A percentile compares a stretch with the other conserved stretches of the same genome.
phyloP scores from a whole-genome alignment of 768 basidiomycete species.

The Pholiota molesta region DNA sequence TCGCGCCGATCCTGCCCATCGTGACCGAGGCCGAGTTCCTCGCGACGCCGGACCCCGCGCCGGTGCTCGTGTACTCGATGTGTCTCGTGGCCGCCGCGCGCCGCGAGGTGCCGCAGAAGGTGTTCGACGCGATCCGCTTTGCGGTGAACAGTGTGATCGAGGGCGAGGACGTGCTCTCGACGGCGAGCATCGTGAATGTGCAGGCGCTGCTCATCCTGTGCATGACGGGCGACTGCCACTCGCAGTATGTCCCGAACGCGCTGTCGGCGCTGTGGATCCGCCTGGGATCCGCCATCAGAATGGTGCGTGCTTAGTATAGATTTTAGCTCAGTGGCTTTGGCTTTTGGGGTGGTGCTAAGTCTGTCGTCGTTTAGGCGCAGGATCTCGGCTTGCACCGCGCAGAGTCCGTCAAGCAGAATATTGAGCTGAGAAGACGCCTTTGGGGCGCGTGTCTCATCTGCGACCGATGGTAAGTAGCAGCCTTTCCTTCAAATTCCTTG shows the following conservation, averaged over 20 bases:
- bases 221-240: conserved; percentile 91
- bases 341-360: background rate
- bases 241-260: conserved; percentile 84
- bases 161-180: conserved; percentile 88
- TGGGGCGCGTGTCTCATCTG: conserved; percentile 96
- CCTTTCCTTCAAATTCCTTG: too few species aligned
- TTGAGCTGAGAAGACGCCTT: conserved; percentile 86
- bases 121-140: conserved; percentile 90
- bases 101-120: conserved; percentile 77
- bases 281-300: conserved; percentile 86
- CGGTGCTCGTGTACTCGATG: conserved; percentile 89
- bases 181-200: conserved; percentile 82
- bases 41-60: conserved; percentile 68
- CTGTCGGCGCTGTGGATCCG: conserved; percentile 87
- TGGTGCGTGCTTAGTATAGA: conserved; percentile 56
- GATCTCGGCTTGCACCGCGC: conserved; percentile 95
- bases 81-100: conserved; percentile 90
- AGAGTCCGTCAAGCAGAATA: conserved; percentile 79
- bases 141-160: conserved; percentile 88
- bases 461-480: conserved; percentile 89
- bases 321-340: background rate
- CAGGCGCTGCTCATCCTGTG: conserved; percentile 85
- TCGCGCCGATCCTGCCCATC: conserved; percentile 88
- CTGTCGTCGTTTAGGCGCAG: conserved; percentile 72
- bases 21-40: conserved; percentile 90